These are phyloP conservation scores for Phytophthora podocarpi DNA, from an alignment of 352 stramenopile genomes.

Conservation along the genomic window DNA sequence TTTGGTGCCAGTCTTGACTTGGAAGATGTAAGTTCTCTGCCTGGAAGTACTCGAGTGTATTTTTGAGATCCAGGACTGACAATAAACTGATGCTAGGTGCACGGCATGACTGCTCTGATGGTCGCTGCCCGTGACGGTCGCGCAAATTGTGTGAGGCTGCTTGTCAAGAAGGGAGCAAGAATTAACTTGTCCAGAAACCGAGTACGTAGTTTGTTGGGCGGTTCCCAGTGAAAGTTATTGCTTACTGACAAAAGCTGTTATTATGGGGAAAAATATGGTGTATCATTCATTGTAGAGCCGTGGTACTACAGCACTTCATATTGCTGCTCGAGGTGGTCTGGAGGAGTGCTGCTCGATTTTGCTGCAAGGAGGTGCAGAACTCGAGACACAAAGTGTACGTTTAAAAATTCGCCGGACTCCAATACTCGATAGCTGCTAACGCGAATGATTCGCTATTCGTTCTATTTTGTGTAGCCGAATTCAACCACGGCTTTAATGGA, in stretches of 20 bases:
- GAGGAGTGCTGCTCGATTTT: constrained; percentile 80
- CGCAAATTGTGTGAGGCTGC: constrained; percentile 63
- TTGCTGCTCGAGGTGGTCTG: constrained; percentile 72
- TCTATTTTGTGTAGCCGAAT: constrained; percentile 56
- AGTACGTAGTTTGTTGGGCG: constrained; percentile 39
- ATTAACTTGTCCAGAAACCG: constrained; percentile 86
- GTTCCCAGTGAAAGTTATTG: neutral
- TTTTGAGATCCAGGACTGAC: constrained; percentile 8
- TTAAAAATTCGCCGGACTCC: neutral
- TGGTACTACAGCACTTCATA: constrained; percentile 83
- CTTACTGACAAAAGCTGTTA: constrained; percentile 8
- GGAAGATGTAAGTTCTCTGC: constrained; percentile 63
- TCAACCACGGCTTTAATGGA: constrained; percentile 90
- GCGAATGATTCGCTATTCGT: neutral
- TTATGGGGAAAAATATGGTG: too few species aligned
- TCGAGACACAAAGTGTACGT: constrained; percentile 83
- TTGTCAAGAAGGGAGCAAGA: constrained; percentile 80
- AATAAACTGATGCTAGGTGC: constrained; percentile 51
- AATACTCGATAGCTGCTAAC: neutral
- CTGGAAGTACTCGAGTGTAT: neutral
- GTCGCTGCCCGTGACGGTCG: constrained; percentile 75
- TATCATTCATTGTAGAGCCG: constrained; percentile 79
- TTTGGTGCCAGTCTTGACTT: constrained; percentile 84
- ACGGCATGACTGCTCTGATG: constrained; percentile 85
- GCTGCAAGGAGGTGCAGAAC: constrained; percentile 62